Percentiles rank a stretch among this genome's conserved stretches.
phyloP scores from a whole-genome alignment of 495 filamentous ascomycete species.

The Jackrogersella multiformis region DNA sequence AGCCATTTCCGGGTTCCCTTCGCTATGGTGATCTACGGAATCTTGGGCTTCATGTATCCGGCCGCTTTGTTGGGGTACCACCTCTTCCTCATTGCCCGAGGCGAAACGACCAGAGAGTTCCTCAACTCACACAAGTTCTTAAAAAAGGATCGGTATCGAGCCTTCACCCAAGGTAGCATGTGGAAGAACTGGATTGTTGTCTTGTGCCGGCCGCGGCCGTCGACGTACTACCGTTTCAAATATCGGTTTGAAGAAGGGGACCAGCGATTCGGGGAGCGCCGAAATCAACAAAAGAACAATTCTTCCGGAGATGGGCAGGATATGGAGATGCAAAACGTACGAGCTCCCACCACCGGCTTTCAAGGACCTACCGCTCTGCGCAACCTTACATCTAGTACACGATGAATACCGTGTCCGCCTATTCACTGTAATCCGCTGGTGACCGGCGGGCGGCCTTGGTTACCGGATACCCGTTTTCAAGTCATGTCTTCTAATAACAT shows the following conservation, averaged over 20 bases:
- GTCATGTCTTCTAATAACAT: constrained; percentile 18
- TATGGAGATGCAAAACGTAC: constrained; percentile 59
- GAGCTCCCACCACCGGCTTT: constrained; percentile 40
- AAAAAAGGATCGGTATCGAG: constrained; percentile 88
- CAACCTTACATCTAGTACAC: constrained; percentile 34
- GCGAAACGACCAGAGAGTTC: constrained; percentile 95
- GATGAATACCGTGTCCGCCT: constrained; percentile 18
- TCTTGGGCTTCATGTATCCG: constrained; percentile 80
- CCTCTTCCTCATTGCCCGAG: constrained; percentile 85
- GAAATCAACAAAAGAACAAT: constrained; percentile 24
- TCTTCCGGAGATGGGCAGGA: constrained; percentile 31
- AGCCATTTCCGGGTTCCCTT: constrained; percentile 79
- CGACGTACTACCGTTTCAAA: constrained; percentile 93
- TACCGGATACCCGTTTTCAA: constrained; percentile 8
- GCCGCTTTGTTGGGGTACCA: constrained; percentile 87
- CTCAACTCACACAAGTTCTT: constrained; percentile 94
- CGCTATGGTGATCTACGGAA: constrained; percentile 86
- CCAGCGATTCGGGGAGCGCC: constrained; percentile 71
- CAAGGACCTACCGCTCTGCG: constrained; percentile 49
- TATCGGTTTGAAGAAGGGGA: constrained; percentile 78
- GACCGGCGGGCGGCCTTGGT: neutral
- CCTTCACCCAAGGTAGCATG: constrained; percentile 82
- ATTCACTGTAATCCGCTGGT: neutral
- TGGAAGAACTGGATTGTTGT: constrained; percentile 84
- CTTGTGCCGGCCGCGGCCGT: constrained; percentile 81